Percentiles rank a stretch among this genome's conserved stretches.
These are phyloP conservation scores for Glycyrrhiza uralensis DNA, from an alignment of 306 rosid species.

Conservation along the genomic window DNA sequence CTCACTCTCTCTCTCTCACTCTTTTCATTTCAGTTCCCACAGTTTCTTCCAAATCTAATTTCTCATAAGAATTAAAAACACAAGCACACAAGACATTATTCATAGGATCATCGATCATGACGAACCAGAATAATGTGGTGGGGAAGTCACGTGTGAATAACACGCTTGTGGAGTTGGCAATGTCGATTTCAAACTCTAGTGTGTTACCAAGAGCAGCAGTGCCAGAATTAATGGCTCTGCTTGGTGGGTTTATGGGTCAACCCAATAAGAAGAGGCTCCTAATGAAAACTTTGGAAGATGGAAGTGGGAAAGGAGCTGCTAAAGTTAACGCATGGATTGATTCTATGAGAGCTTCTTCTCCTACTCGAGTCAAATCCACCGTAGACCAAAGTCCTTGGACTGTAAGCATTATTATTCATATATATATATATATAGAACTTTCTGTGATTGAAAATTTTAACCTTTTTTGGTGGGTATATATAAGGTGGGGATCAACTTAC, in stretches of 20 bases:
- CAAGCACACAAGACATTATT: no score
- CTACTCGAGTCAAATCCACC: constrained; percentile 45
- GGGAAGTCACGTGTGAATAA: constrained; percentile 41
- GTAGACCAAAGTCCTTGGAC: constrained; percentile 47
- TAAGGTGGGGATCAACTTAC: no score
- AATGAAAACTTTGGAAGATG: constrained; percentile 40
- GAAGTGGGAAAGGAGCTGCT: constrained; percentile 30
- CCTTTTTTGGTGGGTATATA: no score
- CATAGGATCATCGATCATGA: no score
- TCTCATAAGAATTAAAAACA: not conserved
- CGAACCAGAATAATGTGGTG: constrained; percentile 62
- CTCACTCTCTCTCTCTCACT: no score
- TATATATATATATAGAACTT: no score
- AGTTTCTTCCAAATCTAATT: not conserved
- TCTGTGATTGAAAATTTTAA: no score
- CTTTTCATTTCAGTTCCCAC: not conserved
- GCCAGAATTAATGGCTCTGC: constrained; percentile 34
- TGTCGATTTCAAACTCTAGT: constrained; percentile 33
- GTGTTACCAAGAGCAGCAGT: constrained; percentile 28
- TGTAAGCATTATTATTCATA: constrained; percentile 36
- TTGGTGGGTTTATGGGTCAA: constrained; percentile 34
- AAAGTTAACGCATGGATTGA: constrained; percentile 64
- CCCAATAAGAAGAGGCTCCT: constrained; percentile 46
- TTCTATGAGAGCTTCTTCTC: constrained; percentile 91
- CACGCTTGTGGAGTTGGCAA: constrained; percentile 34